Evolutionary conservation across 2,329 filamentous ascomycete species (phyloP).

Genomic region (Colletotrichum brevisporum): DNA sequence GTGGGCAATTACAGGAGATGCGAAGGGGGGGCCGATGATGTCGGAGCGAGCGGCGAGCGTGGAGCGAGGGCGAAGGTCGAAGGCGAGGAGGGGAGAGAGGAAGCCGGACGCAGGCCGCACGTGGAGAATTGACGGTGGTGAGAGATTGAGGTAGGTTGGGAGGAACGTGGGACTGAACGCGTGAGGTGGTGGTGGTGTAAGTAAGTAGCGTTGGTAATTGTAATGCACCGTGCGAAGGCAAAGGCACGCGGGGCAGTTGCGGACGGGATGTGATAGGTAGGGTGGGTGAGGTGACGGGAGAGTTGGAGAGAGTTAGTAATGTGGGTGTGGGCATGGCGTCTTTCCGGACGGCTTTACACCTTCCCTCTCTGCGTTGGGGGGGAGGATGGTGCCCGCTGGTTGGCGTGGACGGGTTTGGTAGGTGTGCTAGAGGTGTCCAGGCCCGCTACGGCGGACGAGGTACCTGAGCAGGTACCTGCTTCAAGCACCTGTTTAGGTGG

Average conservation of each 20-base stretch:
- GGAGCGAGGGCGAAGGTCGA: constrained; percentile 41
- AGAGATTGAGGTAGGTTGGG: constrained; percentile 10
- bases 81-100: constrained; percentile 28
- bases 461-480: not conserved
- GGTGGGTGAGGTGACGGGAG: constrained; percentile 33
- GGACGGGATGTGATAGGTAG: constrained; percentile 18
- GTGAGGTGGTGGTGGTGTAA: constrained; percentile 8
- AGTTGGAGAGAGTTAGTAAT: constrained; percentile 39
- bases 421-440: constrained; percentile 3
- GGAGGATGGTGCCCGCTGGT: constrained; percentile 5
- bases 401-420: constrained; percentile 11
- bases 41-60: constrained; percentile 27
- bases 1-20: constrained; percentile 33
- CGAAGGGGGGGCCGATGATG: constrained; percentile 28
- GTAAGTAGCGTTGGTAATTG: constrained; percentile 17
- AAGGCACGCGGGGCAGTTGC: constrained; percentile 18
- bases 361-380: constrained; percentile 12
- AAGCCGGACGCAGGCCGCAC: constrained; percentile 15
- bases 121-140: constrained; percentile 28
- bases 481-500: constrained; percentile 8
- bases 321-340: constrained; percentile 38
- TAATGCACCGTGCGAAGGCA: constrained; percentile 14
- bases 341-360: constrained; percentile 35
- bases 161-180: constrained; percentile 30
- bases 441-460: constrained; percentile 15